Evolutionary conservation across 345 rosid genomes (phyloP), one percentile per base, ranked within the genome.

Genomic region (Crucihimalaya himalaica): DNA sequence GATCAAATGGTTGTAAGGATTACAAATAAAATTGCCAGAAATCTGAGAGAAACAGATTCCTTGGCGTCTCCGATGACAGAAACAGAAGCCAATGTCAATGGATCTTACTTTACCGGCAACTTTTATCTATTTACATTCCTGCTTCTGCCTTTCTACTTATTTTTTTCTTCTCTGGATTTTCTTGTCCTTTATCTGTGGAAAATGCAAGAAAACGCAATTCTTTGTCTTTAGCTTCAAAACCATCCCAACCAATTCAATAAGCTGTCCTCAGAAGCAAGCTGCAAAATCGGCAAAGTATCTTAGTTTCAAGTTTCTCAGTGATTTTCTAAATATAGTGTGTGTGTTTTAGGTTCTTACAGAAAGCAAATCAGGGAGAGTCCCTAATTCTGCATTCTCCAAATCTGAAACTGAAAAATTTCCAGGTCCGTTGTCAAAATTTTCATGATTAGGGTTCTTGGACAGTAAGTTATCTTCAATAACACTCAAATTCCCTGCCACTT

Each of bases 261-360:
- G 55, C 92, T 80, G 40, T 91, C 98, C 57, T 88, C 89, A 13
- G 96, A 88, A 65, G 84, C 80, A 59, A 89, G 82, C 59, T 82
- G 92, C 72, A 83, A 69, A 73, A 89, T 87, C 92, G 79, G 8
- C 75, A 10, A 40, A 57, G 12, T 3, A 56, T 27, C 0, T 67
- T 35, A 66, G 29, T 57, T 66, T 10, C 15, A 35, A 55, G 63
- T 53, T 27, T 31, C 23, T 55, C 31, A 53, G 21, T 16, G 40
- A 21, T 31, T 63, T 19, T 31, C 16, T 55, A 63, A 2, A 21
- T 56, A 34, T 13, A 16, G 20, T 28, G 15, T 13, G 32, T 27
- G n/a, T 57, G 32, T 21, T 48, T 18, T 3, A 65, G 61, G n/a
- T 42, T 68, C 87, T 89, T 75, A 89, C 98, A 8, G 86, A 32